Evolutionary conservation across 2,329 filamentous ascomycete species (phyloP), one percentile per base, ranked within the genome.

Genomic region (Paraphaeosphaeria minitans): DNA sequence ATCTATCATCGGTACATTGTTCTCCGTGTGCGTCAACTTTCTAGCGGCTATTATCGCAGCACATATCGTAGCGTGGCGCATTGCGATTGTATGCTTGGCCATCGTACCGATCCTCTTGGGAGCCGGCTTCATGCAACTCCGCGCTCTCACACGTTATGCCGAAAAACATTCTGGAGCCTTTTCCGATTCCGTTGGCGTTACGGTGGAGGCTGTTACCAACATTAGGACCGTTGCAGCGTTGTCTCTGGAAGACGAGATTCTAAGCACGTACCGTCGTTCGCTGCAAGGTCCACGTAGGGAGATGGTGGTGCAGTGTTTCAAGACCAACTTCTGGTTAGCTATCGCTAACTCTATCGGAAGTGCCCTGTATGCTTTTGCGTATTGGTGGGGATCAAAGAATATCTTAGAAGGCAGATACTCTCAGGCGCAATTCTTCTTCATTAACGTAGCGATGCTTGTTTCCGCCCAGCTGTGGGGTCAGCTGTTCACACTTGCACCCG

Each of bases 341-440:
- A 78, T 88, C 37, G 82, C 86, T 16, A 85, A 87, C 69, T 84
- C 82, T 62, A 79, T 84, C 10, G 84, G 87, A 21, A 89, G 89
- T 67, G 81, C 90, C 52, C 85, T 92, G 27, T 91, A 92, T 68
- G 88, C 89, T 0, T 84, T 93, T 55, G 88, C 89, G 0, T 93
- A 92, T 75, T 93, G 89, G 89, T 93, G 90, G 89, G 90, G 90
- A 3, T 84, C 89, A 0, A 88, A 85, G 66, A 85, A 87, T 62
- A 90, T 93, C 59, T 83, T 87, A 53, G 81, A 83, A 43, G 89
- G 89, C 4, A 78, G 85, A 56, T 89, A 89, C 64, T 84, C 84
- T 45, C 85, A 87, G 33, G 84, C 89, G n/a, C 77, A 86, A 53
- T 93, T 92, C 77, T 87, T 93, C 73, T 89, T 91, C 66, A 88